These are phyloP conservation scores for Ceratobasidium papillatum DNA, from an alignment of 1,284 basidiomycete genomes.

Conservation along the genomic window DNA sequence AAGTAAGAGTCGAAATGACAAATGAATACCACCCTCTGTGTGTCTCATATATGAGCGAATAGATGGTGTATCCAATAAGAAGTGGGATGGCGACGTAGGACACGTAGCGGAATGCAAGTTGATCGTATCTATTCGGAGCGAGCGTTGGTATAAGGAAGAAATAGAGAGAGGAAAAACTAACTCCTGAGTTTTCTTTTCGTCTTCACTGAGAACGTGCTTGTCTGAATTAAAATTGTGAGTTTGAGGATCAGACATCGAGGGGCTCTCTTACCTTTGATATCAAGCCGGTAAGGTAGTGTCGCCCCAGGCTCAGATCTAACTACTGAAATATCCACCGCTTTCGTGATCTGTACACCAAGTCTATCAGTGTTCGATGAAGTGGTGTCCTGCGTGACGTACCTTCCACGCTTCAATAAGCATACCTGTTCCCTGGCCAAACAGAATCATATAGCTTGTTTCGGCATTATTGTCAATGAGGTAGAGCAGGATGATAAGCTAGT, in stretches of 20 bases:
- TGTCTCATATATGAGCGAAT: slow-evolving; percentile 88
- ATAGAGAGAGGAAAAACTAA: slow-evolving; percentile 55
- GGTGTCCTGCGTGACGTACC: slow-evolving; percentile 56
- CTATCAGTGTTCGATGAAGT: slow-evolving; percentile 48
- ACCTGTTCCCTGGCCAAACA: slow-evolving; percentile 87
- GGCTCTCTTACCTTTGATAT: slow-evolving; percentile 72
- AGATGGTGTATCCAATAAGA: slow-evolving; percentile 86
- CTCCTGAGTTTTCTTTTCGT: slow-evolving; percentile 98
- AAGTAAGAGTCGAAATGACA: slow-evolving; percentile 68
- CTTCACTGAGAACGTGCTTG: slow-evolving; percentile 91
- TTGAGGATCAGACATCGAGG: background rate
- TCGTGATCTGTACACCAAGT: slow-evolving; percentile 63
- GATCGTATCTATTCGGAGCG: slow-evolving; percentile 69
- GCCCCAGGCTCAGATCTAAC: slow-evolving; percentile 67
- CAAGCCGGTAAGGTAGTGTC: slow-evolving; percentile 78
- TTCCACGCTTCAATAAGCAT: slow-evolving; percentile 97
- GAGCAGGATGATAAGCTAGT: slow-evolving; percentile 77
- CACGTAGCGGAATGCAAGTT: slow-evolving; percentile 89
- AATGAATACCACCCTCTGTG: slow-evolving; percentile 97
- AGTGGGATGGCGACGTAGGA: slow-evolving; percentile 86
- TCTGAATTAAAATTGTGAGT: slow-evolving; percentile 58
- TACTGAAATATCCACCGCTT: slow-evolving; percentile 86
- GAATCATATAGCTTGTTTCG: slow-evolving; percentile 95
- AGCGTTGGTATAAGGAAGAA: slow-evolving; percentile 45
- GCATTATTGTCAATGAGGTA: slow-evolving; percentile 96